phyloP scores from a whole-genome alignment of 352 stramenopile species.

The Phytophthora fragariae region DNA sequence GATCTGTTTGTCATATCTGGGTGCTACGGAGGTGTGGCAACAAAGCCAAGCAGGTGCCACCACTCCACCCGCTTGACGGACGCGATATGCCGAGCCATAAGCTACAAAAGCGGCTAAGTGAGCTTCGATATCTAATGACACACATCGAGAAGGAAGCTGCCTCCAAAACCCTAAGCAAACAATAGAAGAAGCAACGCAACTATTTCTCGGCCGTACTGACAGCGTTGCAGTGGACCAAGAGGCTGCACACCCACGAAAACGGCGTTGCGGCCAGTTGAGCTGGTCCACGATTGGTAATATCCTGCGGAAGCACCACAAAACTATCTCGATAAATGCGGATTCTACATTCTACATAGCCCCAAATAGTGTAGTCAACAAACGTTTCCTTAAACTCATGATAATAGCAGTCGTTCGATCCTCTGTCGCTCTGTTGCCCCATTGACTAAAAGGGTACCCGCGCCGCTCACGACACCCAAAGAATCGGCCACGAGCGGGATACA shows the following conservation, averaged over 20 bases:
- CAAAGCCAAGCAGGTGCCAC: constrained; percentile 5
- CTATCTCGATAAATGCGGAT: too few relatives aligned
- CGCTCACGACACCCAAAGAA: too few relatives aligned
- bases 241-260: constrained; percentile 4
- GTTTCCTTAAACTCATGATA: too few relatives aligned
- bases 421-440: too few relatives aligned
- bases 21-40: constrained; percentile 16
- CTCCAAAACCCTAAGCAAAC: neutral
- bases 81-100: constrained; percentile 14
- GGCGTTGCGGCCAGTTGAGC: constrained; percentile 4
- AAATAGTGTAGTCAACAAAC: too few relatives aligned
- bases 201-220: neutral
- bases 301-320: neutral
- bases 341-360: too few relatives aligned
- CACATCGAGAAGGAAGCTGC: constrained; percentile 3
- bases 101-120: constrained; percentile 17
- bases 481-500: too few relatives aligned
- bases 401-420: too few relatives aligned
- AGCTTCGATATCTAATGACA: constrained; percentile 10
- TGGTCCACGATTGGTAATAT: constrained; percentile 5
- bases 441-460: too few relatives aligned
- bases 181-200: constrained; percentile 6
- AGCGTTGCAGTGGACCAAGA: neutral
- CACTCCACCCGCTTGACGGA: constrained; percentile 2
- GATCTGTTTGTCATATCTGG: constrained; percentile 10